Base-by-base conservation (phyloP, 129 eudicot species). In the Tanacetum coccineum region DNA sequence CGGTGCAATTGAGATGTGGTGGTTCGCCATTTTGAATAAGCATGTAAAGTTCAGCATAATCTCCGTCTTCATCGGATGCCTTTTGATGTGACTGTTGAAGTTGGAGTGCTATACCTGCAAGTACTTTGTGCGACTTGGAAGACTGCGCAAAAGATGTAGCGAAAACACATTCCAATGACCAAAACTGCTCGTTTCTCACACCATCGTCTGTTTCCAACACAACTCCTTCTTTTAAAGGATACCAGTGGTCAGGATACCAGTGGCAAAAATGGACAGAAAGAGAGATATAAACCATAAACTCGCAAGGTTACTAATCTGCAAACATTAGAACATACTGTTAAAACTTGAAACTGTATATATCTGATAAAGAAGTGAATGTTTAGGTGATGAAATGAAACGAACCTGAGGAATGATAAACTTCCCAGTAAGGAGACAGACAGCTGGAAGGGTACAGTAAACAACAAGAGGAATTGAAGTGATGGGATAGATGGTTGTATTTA, bases 371-470 rank as follows among this genome's bases (percentile, higher is more conserved):
- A 49, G 54, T 49, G 10, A 3, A 11, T 5, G 6, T 12, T 57
- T 15, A 62, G 22, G 9, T 4, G 21, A 40, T 13, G 2, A 50
- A 61, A 73, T 11, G 42, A 32, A 32, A 6, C 42, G 42, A 36
- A 90, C 97, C 97, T 90, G 97, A 15, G 97, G 97, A 20, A 90
- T 90, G 57, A 90, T 90, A 77, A 90, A 90, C 75, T 90, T 87
- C 13, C 97, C 95, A 3, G 97, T 90, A 46, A 90, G 87, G 21
- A 90, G 84, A 84, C 97, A 90, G 70, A 90, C 92, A 51, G 97
- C 97, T n/a, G 97, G 97, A 26, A 90, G 59, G 20, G 92, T 87
- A 75, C 97, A 90, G 65, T 90, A 90, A 50, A 84, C 46, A 53
- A 90, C 73, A 40, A 90, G 97, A 59, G 97, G 97, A 66, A 90